Base-by-base conservation (phyloP, 2,329 filamentous ascomycete species). In the Amphichorda felina region DNA sequence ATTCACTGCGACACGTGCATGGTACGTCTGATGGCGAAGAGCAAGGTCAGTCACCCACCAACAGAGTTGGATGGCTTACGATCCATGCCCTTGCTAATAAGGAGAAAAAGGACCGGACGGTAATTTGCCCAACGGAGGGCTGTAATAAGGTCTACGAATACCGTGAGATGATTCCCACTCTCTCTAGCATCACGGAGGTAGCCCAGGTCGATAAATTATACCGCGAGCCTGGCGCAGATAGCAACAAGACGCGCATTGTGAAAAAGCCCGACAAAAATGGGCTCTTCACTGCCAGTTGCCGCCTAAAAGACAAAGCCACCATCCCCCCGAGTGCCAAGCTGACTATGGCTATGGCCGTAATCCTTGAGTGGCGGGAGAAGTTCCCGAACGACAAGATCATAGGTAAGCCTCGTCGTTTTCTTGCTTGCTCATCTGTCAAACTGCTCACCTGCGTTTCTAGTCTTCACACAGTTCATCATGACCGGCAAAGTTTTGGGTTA, bases 351-450 rank as follows among this genome's bases (percentile, higher is more conserved):
- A 51, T 56, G 41, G 45, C 51, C 4, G 45, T 58, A 0, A 41
- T 60, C 1, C 16, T 50, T 2, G 45, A 47, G 1, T 63, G 59
- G 60, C 40, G 46, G 16, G 1, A 25, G 0, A 45, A 55, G 0
- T 38, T 40, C 0, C 59, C 59, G 0, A 31, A 52, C 0, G 58
- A 63, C 45, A 63, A 63, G 40, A 58, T 59, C 4, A 57, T 64
- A 13, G 45, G 60, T 59, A 42, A 45, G 51, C 37, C 1, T 14
- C 13, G 15, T 5, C 14, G 18, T 8, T 7, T 6, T 17, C n/a
- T 14, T 17, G 15, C 26, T 15, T n/a, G 11, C 4, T 28, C 10
- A 4, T 30, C 11, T n/a, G n/a, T 4, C 4, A 21, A 7, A 5
- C 17, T 31, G 16, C 36, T 34, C 7, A 30, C 36, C 7, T 11